A percentile compares a stretch with the other conserved stretches of the same genome.
Conservation (phyloP, 768 basidiomycete genomes). For the Rossbeevera mucosa region DNA sequence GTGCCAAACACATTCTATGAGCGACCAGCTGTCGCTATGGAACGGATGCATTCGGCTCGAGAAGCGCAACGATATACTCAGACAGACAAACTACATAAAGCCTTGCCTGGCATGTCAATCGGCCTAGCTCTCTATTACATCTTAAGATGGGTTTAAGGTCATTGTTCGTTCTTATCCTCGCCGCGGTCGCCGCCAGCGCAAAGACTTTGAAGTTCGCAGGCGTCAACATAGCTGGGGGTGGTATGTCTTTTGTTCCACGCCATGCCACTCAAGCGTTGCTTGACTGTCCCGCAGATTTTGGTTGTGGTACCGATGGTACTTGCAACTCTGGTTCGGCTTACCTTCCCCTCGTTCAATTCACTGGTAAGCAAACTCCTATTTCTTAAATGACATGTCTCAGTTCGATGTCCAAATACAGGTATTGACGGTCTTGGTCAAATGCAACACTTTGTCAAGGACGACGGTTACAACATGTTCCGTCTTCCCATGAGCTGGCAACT, state of each 20-base stretch:
- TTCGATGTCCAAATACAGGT: slow-evolving; percentile 3
- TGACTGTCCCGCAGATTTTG: slow-evolving; percentile 36
- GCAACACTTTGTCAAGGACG: slow-evolving; percentile 52
- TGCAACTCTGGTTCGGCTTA: slow-evolving; percentile 37
- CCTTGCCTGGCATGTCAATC: not conserved
- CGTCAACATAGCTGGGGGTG: slow-evolving; percentile 54
- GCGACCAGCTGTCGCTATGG: not conserved
- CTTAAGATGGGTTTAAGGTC: slow-evolving; percentile 17
- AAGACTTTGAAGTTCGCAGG: slow-evolving; percentile 36
- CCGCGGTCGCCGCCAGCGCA: slow-evolving; percentile 12
- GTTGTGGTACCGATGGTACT: slow-evolving; percentile 42
- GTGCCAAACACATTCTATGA: not conserved
- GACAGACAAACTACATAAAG: slow-evolving; percentile 10
- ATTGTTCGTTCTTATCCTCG: slow-evolving; percentile 11
- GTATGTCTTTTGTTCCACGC: not conserved
- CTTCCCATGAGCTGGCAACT: slow-evolving; percentile 61
- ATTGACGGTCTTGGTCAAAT: slow-evolving; percentile 44
- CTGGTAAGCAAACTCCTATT: slow-evolving; percentile 27
- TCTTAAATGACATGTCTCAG: not conserved
- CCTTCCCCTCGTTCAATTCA: slow-evolving; percentile 44
- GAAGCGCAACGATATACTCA: not conserved
- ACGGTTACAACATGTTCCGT: slow-evolving; percentile 55
- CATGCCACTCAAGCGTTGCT: not conserved
- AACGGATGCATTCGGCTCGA: not conserved
- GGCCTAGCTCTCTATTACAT: not conserved